Conservation (phyloP, 2,329 filamentous ascomycete species). For the Dryadomyces sulphureus region DNA sequence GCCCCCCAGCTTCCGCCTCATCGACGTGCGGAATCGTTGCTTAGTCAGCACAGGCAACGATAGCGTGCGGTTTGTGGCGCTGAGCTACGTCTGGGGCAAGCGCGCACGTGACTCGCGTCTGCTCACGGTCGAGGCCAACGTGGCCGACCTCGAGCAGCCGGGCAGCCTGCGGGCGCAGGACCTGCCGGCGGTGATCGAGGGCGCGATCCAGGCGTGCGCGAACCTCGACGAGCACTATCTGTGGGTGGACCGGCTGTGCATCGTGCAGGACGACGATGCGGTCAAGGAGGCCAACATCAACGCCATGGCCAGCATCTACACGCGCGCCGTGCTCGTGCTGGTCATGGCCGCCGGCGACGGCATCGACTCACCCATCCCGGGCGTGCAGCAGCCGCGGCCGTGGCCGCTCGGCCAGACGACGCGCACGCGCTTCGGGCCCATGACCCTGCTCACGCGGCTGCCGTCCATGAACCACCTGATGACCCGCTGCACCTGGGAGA, state of each 20-base stretch:
- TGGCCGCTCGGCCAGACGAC: not conserved
- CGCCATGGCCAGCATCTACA: constrained; percentile 6
- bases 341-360: constrained; percentile 1
- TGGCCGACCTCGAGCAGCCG: not conserved
- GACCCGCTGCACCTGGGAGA: constrained; percentile 3
- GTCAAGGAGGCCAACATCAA: constrained; percentile 4
- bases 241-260: constrained; percentile 12
- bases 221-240: constrained; percentile 8
- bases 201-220: constrained; percentile 6
- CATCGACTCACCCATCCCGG: not conserved
- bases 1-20: not conserved
- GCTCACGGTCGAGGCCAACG: not conserved
- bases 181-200: constrained; percentile 3
- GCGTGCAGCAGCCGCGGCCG: not conserved
- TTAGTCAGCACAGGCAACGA: not conserved
- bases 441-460: not conserved
- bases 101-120: not conserved
- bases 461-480: not conserved
- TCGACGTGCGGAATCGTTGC: not conserved
- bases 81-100: not conserved
- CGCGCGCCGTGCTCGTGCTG: constrained; percentile 4
- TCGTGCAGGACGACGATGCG: constrained; percentile 10
- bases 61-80: not conserved
- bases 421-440: not conserved
- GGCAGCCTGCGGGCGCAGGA: not conserved